Evolutionary conservation across 2,329 filamentous ascomycete species (phyloP).

Genomic region (Verticillium zaregamsianum): DNA sequence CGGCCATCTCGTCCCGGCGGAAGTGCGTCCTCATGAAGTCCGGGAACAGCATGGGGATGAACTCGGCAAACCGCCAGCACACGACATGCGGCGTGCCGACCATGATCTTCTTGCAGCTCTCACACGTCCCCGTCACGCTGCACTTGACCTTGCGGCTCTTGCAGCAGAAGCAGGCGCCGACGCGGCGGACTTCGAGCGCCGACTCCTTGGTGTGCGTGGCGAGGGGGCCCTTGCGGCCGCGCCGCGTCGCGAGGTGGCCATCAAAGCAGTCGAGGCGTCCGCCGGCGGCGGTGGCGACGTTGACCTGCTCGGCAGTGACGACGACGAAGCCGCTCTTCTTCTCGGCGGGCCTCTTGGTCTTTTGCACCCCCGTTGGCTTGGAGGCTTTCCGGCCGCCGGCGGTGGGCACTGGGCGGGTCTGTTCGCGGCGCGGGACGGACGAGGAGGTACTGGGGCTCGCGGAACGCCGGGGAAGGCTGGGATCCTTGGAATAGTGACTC

Average conservation of each 20-base stretch:
- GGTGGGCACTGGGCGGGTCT: neutral
- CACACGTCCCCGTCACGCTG: slow-evolving; percentile 51
- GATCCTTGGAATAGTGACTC: neutral
- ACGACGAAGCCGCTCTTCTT: slow-evolving; percentile 46
- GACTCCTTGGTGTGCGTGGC: slow-evolving; percentile 50
- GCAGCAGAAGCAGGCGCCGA: slow-evolving; percentile 53
- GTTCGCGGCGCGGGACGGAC: neutral
- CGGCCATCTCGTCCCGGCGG: slow-evolving; percentile 42
- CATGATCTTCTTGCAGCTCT: slow-evolving; percentile 51
- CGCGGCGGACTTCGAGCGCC: slow-evolving; percentile 48
- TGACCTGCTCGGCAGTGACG: slow-evolving; percentile 50
- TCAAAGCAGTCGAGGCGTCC: slow-evolving; percentile 50
- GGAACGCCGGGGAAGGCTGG: neutral
- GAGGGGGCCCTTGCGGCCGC: slow-evolving; percentile 52
- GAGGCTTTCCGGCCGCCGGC: neutral
- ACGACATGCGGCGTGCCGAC: slow-evolving; percentile 47
- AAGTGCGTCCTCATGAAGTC: slow-evolving; percentile 48
- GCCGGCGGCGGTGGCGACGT: slow-evolving; percentile 36
- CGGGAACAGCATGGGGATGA: slow-evolving; percentile 48
- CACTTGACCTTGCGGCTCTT: slow-evolving; percentile 57
- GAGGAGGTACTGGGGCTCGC: neutral
- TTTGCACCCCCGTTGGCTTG: slow-evolving; percentile 22
- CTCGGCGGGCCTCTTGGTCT: slow-evolving; percentile 18
- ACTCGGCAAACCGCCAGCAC: slow-evolving; percentile 57
- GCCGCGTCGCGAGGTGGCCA: slow-evolving; percentile 44